Evolutionary conservation across 345 rosid species (phyloP).

Genomic region (Salix udensis): DNA sequence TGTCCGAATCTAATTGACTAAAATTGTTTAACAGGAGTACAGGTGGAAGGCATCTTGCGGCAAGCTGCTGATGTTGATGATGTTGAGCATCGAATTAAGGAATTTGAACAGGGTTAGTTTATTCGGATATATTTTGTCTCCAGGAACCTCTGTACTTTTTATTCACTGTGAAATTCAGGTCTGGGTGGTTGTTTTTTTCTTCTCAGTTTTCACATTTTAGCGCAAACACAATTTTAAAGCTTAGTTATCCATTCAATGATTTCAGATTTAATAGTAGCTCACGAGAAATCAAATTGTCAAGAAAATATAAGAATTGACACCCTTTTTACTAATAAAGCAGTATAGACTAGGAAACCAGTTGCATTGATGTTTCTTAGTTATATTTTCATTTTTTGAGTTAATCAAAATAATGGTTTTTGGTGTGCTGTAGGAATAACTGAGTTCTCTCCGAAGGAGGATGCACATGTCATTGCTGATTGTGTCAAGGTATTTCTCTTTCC

Average conservation of each 20-base stretch:
- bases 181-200: background rate
- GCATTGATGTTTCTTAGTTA: background rate
- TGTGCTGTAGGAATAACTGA: conserved; percentile 66
- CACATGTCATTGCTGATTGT: conserved; percentile 92
- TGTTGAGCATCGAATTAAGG: conserved; percentile 82
- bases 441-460: conserved; percentile 69
- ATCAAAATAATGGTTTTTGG: conserved; percentile 1
- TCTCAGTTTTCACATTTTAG: conserved; percentile 3
- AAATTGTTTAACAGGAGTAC: conserved; percentile 53
- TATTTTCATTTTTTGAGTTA: background rate
- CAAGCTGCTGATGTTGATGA: conserved; percentile 99
- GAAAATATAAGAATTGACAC: background rate
- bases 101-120: conserved; percentile 83
- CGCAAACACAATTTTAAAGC: background rate
- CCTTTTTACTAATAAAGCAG: background rate
- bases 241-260: background rate
- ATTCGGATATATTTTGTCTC: conserved; percentile 2
- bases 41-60: conserved; percentile 89
- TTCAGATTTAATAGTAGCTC: background rate
- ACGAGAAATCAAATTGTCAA: conserved; percentile 2
- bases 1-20: conserved; percentile 23
- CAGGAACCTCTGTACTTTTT: conserved; percentile 1
- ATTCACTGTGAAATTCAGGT: background rate
- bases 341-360: conserved; percentile 13
- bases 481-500: conserved; percentile 56